Conservation (phyloP, 1,139 yeast genomes). For the Geotrichum aggregatum region DNA sequence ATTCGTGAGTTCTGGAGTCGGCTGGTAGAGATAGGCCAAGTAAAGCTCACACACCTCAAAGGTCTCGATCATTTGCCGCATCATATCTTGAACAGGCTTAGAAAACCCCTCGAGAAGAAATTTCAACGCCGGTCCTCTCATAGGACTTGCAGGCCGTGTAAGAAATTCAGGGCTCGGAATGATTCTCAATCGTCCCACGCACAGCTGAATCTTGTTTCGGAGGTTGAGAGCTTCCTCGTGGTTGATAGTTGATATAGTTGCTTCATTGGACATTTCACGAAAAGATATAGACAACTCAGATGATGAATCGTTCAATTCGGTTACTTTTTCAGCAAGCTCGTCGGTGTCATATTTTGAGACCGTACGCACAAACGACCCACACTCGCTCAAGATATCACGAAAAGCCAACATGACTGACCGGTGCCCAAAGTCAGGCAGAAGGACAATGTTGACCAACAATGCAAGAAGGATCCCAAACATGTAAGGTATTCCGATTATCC, state of each 20-base stretch:
- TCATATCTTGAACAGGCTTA: slow-evolving; percentile 19
- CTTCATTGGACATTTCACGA: slow-evolving; percentile 45
- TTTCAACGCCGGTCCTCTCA: background rate
- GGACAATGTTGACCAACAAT: slow-evolving; percentile 36
- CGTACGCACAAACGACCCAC: slow-evolving; percentile 22
- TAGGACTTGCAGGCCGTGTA: background rate
- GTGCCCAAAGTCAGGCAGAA: slow-evolving; percentile 45
- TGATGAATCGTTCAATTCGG: slow-evolving; percentile 36
- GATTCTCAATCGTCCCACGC: slow-evolving; percentile 43
- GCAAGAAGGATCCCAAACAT: slow-evolving; percentile 44
- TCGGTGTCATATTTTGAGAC: slow-evolving; percentile 25
- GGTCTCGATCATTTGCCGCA: slow-evolving; percentile 20
- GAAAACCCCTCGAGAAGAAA: slow-evolving; percentile 8
- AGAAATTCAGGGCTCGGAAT: slow-evolving; percentile 37
- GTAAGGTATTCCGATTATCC: slow-evolving; percentile 47
- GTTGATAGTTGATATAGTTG: slow-evolving; percentile 40
- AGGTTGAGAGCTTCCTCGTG: slow-evolving; percentile 37
- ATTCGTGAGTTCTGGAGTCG: slow-evolving; percentile 12
- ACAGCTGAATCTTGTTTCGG: slow-evolving; percentile 43
- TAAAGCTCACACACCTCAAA: slow-evolving; percentile 23
- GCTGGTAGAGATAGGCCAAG: slow-evolving; percentile 19
- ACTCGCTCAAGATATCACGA: slow-evolving; percentile 23
- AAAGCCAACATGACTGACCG: slow-evolving; percentile 25
- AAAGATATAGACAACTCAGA: slow-evolving; percentile 41
- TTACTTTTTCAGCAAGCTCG: slow-evolving; percentile 25